Conservation (phyloP, 2,329 filamentous ascomycete genomes). For the Venturia aucupariae region DNA sequence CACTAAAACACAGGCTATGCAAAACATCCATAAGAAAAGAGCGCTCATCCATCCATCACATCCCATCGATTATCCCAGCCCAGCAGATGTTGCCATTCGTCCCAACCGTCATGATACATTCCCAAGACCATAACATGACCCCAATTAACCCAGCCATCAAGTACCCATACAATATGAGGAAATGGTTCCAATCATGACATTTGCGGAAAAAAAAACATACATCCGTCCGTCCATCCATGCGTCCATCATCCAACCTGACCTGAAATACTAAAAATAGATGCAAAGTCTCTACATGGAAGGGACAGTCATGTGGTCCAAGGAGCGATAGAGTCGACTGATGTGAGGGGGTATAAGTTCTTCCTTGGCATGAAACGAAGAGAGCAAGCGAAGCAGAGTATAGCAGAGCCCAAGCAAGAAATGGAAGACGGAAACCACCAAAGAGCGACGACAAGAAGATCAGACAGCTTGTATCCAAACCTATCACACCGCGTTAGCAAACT, state of each 20-base stretch:
- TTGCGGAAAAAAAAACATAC: not conserved
- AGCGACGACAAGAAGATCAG: not conserved
- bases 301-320: not conserved
- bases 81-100: not conserved
- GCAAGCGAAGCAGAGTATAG: not conserved
- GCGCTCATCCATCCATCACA: not conserved
- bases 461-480: constrained; percentile 14
- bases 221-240: not conserved
- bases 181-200: not conserved
- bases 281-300: not conserved
- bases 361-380: not conserved
- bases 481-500: not conserved
- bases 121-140: too few relatives aligned
- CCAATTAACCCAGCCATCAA: not conserved
- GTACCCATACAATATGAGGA: not conserved
- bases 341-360: constrained; percentile 4
- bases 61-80: not conserved
- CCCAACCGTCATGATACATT: not conserved
- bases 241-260: not conserved
- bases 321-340: not conserved
- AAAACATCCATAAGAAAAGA: not conserved
- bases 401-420: not conserved
- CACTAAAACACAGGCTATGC: not conserved
- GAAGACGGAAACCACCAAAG: not conserved
- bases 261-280: not conserved